Base-by-base conservation (phyloP, 2,329 filamentous ascomycete genomes). In the Monosporascus sp. region DNA sequence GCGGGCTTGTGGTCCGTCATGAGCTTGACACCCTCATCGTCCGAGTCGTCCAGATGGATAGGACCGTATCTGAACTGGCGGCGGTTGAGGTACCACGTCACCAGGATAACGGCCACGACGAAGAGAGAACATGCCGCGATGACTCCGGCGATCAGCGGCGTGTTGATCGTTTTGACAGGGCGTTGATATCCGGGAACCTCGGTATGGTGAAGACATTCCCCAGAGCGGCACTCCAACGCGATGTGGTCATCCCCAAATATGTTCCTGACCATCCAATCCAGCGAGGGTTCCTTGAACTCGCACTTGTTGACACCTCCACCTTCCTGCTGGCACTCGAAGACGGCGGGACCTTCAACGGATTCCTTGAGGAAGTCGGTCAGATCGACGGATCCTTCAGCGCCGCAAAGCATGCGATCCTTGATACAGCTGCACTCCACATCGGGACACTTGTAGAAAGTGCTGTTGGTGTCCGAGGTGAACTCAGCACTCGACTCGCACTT, bases 201-300 rank as follows among this genome's bases (percentile, higher is more conserved):
- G 6, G 92, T 96, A 67, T 88, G 83, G 71, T 97, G 92, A 36
- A 99, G 76, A 75, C 94, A 99, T 74, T 99, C 94, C 55, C 94
- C 94, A 24, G 92, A 83, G 56, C 85, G 78, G 65, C 94, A 99
- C 25, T 83, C 79, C 45, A 99, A 76, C 48, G 87, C 81, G 64
- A 99, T 99, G 67, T 88, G 96, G 50, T 86, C 80, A 66, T 99
- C 95, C 38, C 93, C 94, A 67, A 99, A 97, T 62, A 99, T 84
- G 51, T 79, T 83, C 52, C 85, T 87, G 60, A 97, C 97, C 59
- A 99, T 77, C 43, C 89, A 82, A 71, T 99, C 90, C 89, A 99
- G 95, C 54, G 86, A 85, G 0, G 93, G 92, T 67, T 99, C 94
- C 46, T 87, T 87, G 70, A 99, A 99, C 17, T 83, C 82, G 72